phyloP scores from a whole-genome alignment of 345 rosid genomes.

The Rhodomyrtus tomentosa region DNA sequence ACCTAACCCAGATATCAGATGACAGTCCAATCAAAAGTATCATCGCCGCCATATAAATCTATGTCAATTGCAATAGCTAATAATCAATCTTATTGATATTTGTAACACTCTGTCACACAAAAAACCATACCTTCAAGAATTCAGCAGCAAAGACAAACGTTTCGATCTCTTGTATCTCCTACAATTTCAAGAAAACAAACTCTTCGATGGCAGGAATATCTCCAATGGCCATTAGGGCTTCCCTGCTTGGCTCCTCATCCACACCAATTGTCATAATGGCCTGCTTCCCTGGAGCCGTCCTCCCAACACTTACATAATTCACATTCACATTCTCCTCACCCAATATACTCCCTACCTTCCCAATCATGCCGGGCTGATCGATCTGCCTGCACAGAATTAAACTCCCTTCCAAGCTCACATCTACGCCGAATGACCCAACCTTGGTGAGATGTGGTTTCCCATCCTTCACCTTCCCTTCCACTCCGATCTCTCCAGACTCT shows the following conservation, averaged over 20 bases:
- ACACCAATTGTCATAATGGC: conserved; percentile 73
- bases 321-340: conserved; percentile 62
- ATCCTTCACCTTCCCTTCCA: conserved; percentile 64
- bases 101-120: neutral
- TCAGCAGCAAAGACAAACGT: neutral
- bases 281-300: conserved; percentile 43
- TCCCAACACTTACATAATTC: conserved; percentile 58
- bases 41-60: neutral
- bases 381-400: conserved; percentile 54
- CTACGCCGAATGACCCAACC: conserved; percentile 60
- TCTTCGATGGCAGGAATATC: conserved; percentile 43
- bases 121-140: neutral
- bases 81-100: neutral
- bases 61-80: neutral
- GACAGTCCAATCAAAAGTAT: neutral
- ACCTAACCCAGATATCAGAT: neutral
- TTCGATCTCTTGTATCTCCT: neutral
- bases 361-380: conserved; percentile 68
- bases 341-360: conserved; percentile 44
- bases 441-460: conserved; percentile 50
- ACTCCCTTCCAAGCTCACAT: conserved; percentile 75
- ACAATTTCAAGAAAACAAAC: conserved; percentile 47
- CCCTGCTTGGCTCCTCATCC: conserved; percentile 52
- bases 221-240: conserved; percentile 38
- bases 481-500: conserved; percentile 39